These are phyloP conservation scores for Phaffia tasmanica DNA, from an alignment of 768 basidiomycete genomes.

Conservation along the genomic window DNA sequence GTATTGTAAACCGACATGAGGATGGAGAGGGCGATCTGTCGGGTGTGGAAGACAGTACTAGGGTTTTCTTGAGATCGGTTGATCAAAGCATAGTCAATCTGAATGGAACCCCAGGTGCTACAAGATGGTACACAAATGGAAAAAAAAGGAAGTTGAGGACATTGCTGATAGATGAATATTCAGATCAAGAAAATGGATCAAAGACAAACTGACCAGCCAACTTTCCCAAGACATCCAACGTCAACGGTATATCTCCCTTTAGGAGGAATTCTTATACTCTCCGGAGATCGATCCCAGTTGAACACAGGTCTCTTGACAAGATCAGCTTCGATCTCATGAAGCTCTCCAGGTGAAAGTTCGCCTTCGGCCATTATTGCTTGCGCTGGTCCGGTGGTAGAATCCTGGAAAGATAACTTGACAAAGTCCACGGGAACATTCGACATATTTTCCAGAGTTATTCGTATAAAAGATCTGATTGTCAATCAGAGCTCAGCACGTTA, in stretches of 20 bases:
- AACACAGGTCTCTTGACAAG: constrained; percentile 69
- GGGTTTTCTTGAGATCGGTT: constrained; percentile 39
- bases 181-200: not conserved
- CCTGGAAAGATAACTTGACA: constrained; percentile 73
- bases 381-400: constrained; percentile 69
- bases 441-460: constrained; percentile 80
- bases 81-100: constrained; percentile 69
- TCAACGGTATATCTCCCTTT: constrained; percentile 59
- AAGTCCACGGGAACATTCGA: constrained; percentile 75
- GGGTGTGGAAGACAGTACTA: constrained; percentile 56
- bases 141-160: not conserved
- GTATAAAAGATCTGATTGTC: constrained; percentile 57
- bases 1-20: constrained; percentile 91
- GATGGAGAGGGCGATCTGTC: constrained; percentile 77
- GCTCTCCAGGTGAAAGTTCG: constrained; percentile 61
- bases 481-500: constrained; percentile 19
- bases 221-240: constrained; percentile 73
- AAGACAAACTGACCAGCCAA: constrained; percentile 61
- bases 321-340: constrained; percentile 80
- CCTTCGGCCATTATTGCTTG: constrained; percentile 69
- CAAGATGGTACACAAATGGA: not conserved
- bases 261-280: constrained; percentile 46
- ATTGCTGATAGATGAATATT: not conserved
- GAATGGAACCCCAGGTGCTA: constrained; percentile 67
- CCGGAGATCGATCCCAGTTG: constrained; percentile 49